A percentile compares a stretch with the other conserved stretches of the same genome.
phyloP scores from a whole-genome alignment of 2,329 filamentous ascomycete species.

The Emydomyces testavorans region DNA sequence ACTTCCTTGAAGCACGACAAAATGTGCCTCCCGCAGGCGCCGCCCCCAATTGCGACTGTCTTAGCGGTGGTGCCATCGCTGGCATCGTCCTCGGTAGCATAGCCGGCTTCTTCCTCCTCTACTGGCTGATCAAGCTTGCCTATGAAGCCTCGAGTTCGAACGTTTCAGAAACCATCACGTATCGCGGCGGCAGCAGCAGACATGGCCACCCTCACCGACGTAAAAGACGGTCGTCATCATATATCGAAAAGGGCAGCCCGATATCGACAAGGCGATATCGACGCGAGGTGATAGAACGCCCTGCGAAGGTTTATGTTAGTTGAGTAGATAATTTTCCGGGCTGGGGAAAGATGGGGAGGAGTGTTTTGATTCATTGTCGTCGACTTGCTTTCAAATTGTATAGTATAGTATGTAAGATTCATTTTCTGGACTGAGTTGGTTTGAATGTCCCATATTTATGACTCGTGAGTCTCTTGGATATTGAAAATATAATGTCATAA shows the following conservation, averaged over 20 bases:
- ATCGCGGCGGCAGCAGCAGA: constrained; percentile 15
- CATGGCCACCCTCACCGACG: constrained; percentile 18
- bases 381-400: too few relatives aligned
- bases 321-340: neutral
- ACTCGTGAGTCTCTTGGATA: too few relatives aligned
- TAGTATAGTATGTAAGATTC: neutral
- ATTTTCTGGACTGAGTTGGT: neutral
- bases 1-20: constrained; percentile 20
- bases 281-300: constrained; percentile 24
- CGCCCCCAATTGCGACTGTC: constrained; percentile 20
- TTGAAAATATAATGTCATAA: too few relatives aligned
- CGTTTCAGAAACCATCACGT: constrained; percentile 19
- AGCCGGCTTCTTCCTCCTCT: constrained; percentile 27
- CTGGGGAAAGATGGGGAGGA: neutral
- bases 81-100: constrained; percentile 34
- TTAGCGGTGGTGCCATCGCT: constrained; percentile 29
- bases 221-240: constrained; percentile 20
- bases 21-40: neutral
- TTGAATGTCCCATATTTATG: too few relatives aligned
- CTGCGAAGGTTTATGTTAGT: constrained; percentile 29
- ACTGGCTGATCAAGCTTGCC: constrained; percentile 29
- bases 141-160: constrained; percentile 13
- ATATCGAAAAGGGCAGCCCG: constrained; percentile 23
- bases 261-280: constrained; percentile 20
- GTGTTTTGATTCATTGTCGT: neutral